phyloP scores from a whole-genome alignment of 495 filamentous ascomycete species.

The Podospora conica region DNA sequence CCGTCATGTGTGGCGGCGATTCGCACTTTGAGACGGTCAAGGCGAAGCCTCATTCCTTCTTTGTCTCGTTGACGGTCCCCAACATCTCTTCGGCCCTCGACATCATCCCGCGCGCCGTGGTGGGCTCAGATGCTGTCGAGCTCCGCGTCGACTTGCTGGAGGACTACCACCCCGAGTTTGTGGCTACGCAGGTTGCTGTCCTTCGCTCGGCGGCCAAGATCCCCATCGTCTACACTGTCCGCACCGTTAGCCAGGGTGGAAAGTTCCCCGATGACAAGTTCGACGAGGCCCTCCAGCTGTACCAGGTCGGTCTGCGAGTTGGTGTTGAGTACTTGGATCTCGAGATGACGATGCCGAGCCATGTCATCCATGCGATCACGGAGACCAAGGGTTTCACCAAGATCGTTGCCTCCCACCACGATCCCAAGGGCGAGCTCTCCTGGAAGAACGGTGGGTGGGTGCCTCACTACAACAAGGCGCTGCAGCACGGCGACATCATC shows the following conservation, averaged over 20 bases:
- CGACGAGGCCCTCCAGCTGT: slow-evolving; percentile 63
- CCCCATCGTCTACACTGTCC: slow-evolving; percentile 89
- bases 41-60: slow-evolving; percentile 77
- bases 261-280: slow-evolving; percentile 75
- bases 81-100: slow-evolving; percentile 57
- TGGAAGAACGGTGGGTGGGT: slow-evolving; percentile 91
- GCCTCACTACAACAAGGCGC: slow-evolving; percentile 74
- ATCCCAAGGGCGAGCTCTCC: slow-evolving; percentile 68
- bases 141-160: slow-evolving; percentile 85
- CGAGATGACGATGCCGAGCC: slow-evolving; percentile 79
- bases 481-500: slow-evolving; percentile 83
- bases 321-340: slow-evolving; percentile 91
- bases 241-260: slow-evolving; percentile 81
- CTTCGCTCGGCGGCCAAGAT: slow-evolving; percentile 69
- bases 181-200: slow-evolving; percentile 74
- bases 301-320: slow-evolving; percentile 68
- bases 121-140: slow-evolving; percentile 92
- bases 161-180: slow-evolving; percentile 68
- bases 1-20: slow-evolving; percentile 61
- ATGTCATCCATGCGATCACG: slow-evolving; percentile 59
- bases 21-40: slow-evolving; percentile 59
- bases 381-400: slow-evolving; percentile 61
- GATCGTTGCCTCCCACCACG: slow-evolving; percentile 94
- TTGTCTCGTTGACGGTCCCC: slow-evolving; percentile 83
- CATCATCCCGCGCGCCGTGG: slow-evolving; percentile 61